Conservation (phyloP, 352 stramenopile genomes). For the Phytophthora uliginosa region DNA sequence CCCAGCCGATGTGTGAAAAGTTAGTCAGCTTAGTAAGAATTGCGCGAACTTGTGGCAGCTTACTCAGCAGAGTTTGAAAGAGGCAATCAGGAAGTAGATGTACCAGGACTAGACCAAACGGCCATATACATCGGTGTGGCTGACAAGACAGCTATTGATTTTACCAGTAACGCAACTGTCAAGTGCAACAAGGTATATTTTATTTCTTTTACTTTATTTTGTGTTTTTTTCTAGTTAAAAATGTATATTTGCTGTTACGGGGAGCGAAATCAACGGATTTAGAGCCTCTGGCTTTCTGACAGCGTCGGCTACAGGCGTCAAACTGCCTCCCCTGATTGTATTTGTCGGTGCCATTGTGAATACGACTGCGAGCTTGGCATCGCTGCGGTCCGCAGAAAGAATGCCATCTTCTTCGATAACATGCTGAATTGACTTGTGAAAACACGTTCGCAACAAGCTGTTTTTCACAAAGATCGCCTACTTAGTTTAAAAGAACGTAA, state of each 20-base stretch:
- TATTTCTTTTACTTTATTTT: background rate
- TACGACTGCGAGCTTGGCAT: background rate
- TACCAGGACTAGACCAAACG: constrained; percentile 2
- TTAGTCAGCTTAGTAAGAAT: no score
- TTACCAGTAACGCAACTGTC: background rate
- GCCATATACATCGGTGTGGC: constrained; percentile 19
- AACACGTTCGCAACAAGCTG: constrained; percentile 21
- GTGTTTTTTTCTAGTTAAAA: background rate
- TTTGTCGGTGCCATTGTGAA: no score
- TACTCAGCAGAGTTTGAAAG: no score
- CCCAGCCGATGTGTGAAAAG: no score
- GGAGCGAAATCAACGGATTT: constrained; percentile 11
- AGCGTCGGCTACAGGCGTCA: constrained; percentile 7
- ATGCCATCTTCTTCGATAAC: constrained; percentile 17
- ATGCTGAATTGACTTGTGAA: constrained; percentile 18
- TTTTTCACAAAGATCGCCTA: background rate
- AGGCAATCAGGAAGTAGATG: no score
- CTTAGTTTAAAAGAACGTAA: background rate
- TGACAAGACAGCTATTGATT: constrained; percentile 22
- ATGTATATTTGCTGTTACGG: constrained; percentile 4
- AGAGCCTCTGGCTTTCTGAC: constrained; percentile 17
- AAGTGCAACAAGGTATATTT: constrained; percentile 13
- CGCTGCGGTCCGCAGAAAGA: background rate
- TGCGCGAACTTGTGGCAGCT: no score
- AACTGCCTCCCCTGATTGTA: constrained; percentile 11